These are phyloP conservation scores for Waltergamsia citrina DNA, from an alignment of 2,329 filamentous ascomycete genomes.

Conservation along the genomic window DNA sequence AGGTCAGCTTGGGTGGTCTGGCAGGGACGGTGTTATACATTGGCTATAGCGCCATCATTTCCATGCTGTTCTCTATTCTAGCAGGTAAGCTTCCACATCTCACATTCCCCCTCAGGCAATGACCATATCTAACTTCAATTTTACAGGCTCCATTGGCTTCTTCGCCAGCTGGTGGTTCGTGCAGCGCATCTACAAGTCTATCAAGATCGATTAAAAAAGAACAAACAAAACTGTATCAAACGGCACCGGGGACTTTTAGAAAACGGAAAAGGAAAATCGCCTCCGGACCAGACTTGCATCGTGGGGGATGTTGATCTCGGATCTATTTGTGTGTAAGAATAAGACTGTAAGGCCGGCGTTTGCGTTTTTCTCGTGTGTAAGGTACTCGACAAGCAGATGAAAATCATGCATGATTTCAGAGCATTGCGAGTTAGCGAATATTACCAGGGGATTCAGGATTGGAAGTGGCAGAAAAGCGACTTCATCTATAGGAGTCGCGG, in stretches of 20 bases:
- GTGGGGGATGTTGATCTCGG: too few species aligned
- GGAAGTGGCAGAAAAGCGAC: too few species aligned
- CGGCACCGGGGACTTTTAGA: too few species aligned
- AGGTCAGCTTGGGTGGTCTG: constrained; percentile 74
- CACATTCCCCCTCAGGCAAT: not conserved
- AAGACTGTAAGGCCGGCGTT: constrained; percentile 20
- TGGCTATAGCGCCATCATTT: constrained; percentile 84
- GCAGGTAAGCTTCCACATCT: constrained; percentile 59
- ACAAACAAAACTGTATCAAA: not conserved
- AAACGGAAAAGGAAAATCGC: too few species aligned
- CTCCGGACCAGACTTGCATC: too few species aligned
- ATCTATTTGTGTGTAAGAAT: constrained; percentile 12
- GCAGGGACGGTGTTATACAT: constrained; percentile 86
- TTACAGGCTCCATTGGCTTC: constrained; percentile 82
- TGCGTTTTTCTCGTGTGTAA: constrained; percentile 7
- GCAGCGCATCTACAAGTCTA: constrained; percentile 88
- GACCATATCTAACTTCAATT: constrained; percentile 9
- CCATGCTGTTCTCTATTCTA: constrained; percentile 85
- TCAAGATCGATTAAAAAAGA: constrained; percentile 79
- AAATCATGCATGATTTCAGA: too few species aligned
- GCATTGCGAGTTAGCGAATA: too few species aligned
- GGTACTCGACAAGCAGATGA: too few species aligned
- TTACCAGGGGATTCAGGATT: too few species aligned
- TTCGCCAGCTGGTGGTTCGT: constrained; percentile 93
- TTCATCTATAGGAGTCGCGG: too few species aligned